These are phyloP conservation scores for Exobasidium rhododendri DNA, from an alignment of 1,284 basidiomycete species.

Conservation along the genomic window DNA sequence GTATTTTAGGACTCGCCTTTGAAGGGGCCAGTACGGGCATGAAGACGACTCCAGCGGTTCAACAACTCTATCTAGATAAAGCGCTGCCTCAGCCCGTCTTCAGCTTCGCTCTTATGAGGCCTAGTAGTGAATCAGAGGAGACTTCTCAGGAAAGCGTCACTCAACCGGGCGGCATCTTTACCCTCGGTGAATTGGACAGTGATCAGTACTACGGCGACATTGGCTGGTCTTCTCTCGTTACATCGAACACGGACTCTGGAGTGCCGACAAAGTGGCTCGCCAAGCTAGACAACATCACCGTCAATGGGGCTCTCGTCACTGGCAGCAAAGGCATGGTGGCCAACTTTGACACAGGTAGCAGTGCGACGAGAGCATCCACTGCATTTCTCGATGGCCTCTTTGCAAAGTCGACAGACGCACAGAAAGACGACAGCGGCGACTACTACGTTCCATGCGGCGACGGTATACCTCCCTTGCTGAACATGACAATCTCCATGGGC, in stretches of 20 bases:
- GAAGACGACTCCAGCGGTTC: not conserved
- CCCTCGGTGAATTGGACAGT: slow-evolving; percentile 56
- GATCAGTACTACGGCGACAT: slow-evolving; percentile 55
- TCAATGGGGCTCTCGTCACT: not conserved
- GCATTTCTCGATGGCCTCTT: slow-evolving; percentile 2
- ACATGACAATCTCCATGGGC: slow-evolving; percentile 5
- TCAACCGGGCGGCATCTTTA: slow-evolving; percentile 55
- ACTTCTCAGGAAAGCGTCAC: not conserved
- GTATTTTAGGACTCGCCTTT: not conserved
- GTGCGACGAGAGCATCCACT: not conserved
- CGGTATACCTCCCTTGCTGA: not conserved
- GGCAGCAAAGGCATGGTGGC: not conserved
- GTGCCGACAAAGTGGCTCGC: not conserved
- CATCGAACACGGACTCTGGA: not conserved
- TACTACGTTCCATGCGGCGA: slow-evolving; percentile 8
- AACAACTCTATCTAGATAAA: not conserved
- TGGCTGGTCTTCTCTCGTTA: not conserved
- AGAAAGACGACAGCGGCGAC: not conserved
- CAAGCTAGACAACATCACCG: not conserved
- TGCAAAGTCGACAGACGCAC: not conserved
- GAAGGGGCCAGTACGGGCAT: slow-evolving; percentile 1
- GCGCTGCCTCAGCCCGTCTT: not conserved
- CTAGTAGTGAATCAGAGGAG: not conserved
- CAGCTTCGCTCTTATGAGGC: slow-evolving; percentile 2
- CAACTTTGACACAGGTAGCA: slow-evolving; percentile 6